Evolutionary conservation across 179 eudicot genomes (phyloP).

Genomic region (Heliamphora ciliata): DNA sequence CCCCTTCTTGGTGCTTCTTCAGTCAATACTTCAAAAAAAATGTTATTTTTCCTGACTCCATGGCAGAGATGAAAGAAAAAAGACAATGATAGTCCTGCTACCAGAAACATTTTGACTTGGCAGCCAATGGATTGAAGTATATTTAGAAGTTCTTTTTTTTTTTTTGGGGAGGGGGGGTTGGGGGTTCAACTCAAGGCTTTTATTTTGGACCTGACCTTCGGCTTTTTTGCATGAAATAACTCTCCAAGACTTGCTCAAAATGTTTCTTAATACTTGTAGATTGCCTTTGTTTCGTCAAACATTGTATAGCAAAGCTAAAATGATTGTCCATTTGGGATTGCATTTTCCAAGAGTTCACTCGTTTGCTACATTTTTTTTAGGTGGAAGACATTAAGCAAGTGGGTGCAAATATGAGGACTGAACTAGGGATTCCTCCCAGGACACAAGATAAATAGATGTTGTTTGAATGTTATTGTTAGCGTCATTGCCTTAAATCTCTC

Average conservation of each 20-base stretch:
- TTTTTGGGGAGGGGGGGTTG: no score
- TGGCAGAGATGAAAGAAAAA: not conserved
- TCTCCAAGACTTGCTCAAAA: not conserved
- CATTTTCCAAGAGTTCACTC: constrained; percentile 3
- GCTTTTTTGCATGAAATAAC: not conserved
- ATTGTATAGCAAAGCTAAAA: not conserved
- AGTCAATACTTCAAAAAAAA: not conserved
- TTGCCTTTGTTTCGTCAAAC: not conserved
- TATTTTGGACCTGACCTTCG: not conserved
- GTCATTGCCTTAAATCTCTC: not conserved
- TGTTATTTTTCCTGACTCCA: not conserved
- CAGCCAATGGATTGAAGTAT: not conserved
- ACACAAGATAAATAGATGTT: constrained; percentile 24
- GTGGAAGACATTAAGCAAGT: constrained; percentile 38
- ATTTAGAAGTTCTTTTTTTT: not conserved
- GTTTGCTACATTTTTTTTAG: constrained; percentile 22
- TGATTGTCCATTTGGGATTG: not conserved
- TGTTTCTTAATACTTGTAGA: not conserved
- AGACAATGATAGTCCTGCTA: not conserved
- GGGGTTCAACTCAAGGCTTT: not conserved
- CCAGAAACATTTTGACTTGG: not conserved
- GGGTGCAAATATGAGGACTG: constrained; percentile 41
- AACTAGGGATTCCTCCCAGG: constrained; percentile 35
- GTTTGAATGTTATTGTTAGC: not conserved
- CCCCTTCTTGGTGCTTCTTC: constrained; percentile 3